phyloP scores from a whole-genome alignment of 23 red algal genomes.

The Agarophyton chilense region DNA sequence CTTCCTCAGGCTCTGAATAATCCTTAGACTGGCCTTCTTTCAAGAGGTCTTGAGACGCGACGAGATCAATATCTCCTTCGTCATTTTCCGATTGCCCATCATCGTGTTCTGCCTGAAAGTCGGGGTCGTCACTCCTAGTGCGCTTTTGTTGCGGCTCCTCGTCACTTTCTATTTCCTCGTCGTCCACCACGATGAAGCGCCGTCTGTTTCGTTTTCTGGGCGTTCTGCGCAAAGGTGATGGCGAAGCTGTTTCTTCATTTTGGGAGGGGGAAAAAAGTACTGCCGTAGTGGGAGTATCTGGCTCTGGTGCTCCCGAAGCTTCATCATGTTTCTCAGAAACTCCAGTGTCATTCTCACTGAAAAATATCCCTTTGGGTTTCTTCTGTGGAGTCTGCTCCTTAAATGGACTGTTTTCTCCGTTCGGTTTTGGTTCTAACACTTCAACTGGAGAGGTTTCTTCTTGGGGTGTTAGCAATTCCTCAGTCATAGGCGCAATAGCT shows the following conservation, averaged over 20 bases:
- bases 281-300: not conserved
- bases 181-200: not conserved
- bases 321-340: too few relatives aligned
- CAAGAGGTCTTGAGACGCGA: conserved; percentile 23
- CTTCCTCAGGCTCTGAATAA: not conserved
- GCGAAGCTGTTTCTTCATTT: not conserved
- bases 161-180: conserved; percentile 12
- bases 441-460: not conserved
- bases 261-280: conserved; percentile 1
- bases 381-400: not conserved
- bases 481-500: not conserved
- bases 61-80: conserved; percentile 11
- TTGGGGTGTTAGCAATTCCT: not conserved
- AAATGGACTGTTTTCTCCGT: not conserved
- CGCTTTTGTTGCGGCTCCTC: conserved; percentile 2
- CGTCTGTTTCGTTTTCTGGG: conserved; percentile 10
- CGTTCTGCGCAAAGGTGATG: not conserved
- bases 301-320: not conserved
- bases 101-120: conserved; percentile 21
- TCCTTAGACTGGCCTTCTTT: not conserved
- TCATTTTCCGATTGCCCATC: conserved; percentile 12
- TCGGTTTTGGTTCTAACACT: not conserved
- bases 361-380: not conserved
- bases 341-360: not conserved
- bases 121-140: conserved; percentile 6